Base-by-base conservation (phyloP, 805 yeast species). In the Cyberlindnera mississippiensis region DNA sequence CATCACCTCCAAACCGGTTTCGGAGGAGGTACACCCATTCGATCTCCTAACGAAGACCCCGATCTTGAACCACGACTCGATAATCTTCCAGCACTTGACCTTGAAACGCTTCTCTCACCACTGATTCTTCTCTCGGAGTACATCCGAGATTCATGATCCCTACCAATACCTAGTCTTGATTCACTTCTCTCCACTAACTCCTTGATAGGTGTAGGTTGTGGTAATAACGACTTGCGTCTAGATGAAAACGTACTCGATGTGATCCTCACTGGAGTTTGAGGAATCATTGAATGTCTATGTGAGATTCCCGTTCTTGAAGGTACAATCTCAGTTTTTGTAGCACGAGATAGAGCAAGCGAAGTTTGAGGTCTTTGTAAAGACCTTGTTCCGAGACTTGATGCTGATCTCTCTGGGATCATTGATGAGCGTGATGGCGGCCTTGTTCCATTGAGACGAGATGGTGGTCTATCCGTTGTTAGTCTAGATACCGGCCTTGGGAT, bases 131-230 rank as follows among this genome's bases (percentile, higher is more conserved):
- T n/a, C n/a, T n/a, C n/a, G n/a, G n/a, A n/a, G n/a, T n/a, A n/a
- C n/a, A n/a, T n/a, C n/a, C n/a, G n/a, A n/a, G n/a, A n/a, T n/a
- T n/a, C n/a, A n/a, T n/a, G n/a, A n/a, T n/a, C n/a, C n/a, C n/a
- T n/a, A n/a, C n/a, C n/a, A n/a, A n/a, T n/a, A n/a, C n/a, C n/a
- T n/a, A n/a, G n/a, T 27, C 47, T 33, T 8, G 53, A 45, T 5
- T 36, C 22, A 20, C 49, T 36, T 27, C 49, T 44, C 30, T 52
- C 56, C 6, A 52, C 43, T 1, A 53, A 40, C 14, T 56, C 56
- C 17, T 46, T 48, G 13, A 57, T 37, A 3, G 61, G 61, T 3
- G 61, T 54, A 7, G 60, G 61, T 18, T 56, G 59, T 33, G 57
- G 60, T 13, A 57, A 13, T 37, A 51, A 28, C 4, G 60, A 55